Evolutionary conservation across 805 yeast genomes (phyloP).

Genomic region (Schwanniomyces pseudopolymorphus): DNA sequence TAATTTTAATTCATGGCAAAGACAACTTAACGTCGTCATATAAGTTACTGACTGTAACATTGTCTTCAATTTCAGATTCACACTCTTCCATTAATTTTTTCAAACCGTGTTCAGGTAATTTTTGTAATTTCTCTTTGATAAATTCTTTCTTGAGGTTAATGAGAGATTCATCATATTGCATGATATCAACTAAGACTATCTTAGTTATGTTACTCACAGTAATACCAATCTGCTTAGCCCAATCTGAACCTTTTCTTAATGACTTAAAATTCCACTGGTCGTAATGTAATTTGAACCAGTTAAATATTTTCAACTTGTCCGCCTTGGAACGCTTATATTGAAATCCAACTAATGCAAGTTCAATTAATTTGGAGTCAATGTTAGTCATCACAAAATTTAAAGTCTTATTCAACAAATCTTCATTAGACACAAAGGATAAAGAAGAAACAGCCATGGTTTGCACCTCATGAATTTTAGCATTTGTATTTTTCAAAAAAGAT

Average conservation of each 20-base stretch:
- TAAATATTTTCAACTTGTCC: conserved; percentile 43
- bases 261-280: conserved; percentile 53
- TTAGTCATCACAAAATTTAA: conserved; percentile 58
- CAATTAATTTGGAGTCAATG: conserved; percentile 55
- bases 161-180: conserved; percentile 36
- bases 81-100: conserved; percentile 19
- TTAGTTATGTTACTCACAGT: conserved; percentile 44
- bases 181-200: conserved; percentile 38
- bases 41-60: conserved; percentile 12
- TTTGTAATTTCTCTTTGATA: conserved; percentile 25
- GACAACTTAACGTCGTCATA: conserved; percentile 2
- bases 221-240: conserved; percentile 45
- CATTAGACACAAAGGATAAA: conserved; percentile 48
- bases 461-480: conserved; percentile 34
- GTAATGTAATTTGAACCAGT: conserved; percentile 57
- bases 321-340: conserved; percentile 32
- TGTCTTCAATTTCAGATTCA: conserved; percentile 22
- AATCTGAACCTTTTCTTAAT: conserved; percentile 43
- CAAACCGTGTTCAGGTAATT: conserved; percentile 41
- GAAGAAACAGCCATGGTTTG: conserved; percentile 58
- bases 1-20: conserved; percentile 3
- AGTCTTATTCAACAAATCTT: conserved; percentile 49
- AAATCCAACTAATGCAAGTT: conserved; percentile 57
- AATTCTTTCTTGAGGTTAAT: conserved; percentile 23
- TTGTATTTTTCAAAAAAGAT: conserved; percentile 40